These are phyloP conservation scores for Inosperma sp. DNA, from an alignment of 768 basidiomycete species.

Conservation along the genomic window DNA sequence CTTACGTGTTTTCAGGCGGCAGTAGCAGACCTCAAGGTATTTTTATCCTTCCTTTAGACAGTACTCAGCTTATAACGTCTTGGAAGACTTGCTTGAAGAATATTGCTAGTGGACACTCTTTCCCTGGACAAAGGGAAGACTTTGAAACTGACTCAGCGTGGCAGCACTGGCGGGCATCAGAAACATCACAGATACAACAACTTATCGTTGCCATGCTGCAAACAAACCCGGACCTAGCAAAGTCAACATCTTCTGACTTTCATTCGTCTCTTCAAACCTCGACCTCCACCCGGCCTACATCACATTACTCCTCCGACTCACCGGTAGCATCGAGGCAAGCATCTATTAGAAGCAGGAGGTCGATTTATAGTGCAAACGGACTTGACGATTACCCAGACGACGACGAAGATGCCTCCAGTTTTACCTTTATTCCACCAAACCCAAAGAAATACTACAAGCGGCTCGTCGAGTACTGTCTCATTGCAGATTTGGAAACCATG, in stretches of 20 bases:
- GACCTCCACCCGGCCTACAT: slow-evolving; percentile 44
- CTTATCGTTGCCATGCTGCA: slow-evolving; percentile 85
- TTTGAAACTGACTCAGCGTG: slow-evolving; percentile 81
- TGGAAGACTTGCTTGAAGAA: slow-evolving; percentile 84
- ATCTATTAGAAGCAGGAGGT: slow-evolving; percentile 67
- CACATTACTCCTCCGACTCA: slow-evolving; percentile 18
- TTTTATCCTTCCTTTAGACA: neutral
- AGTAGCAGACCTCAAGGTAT: slow-evolving; percentile 79
- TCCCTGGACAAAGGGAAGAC: slow-evolving; percentile 84
- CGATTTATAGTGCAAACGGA: slow-evolving; percentile 45
- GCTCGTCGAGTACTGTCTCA: slow-evolving; percentile 76
- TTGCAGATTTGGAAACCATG: slow-evolving; percentile 85
- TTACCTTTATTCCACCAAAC: slow-evolving; percentile 88
- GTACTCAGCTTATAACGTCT: slow-evolving; percentile 7
- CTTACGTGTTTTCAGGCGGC: slow-evolving; percentile 54
- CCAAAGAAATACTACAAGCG: slow-evolving; percentile 82
- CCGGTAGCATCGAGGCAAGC: slow-evolving; percentile 42
- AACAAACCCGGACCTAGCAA: slow-evolving; percentile 81
- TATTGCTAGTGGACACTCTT: slow-evolving; percentile 75
- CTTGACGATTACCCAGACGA: slow-evolving; percentile 50
- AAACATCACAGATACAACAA: slow-evolving; percentile 82
- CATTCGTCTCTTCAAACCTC: slow-evolving; percentile 42
- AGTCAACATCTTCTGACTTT: slow-evolving; percentile 61
- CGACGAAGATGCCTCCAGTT: slow-evolving; percentile 66
- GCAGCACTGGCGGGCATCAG: slow-evolving; percentile 75